Evolutionary conservation across 2,329 filamentous ascomycete species (phyloP).

Genomic region (Aspergillus proliferans): DNA sequence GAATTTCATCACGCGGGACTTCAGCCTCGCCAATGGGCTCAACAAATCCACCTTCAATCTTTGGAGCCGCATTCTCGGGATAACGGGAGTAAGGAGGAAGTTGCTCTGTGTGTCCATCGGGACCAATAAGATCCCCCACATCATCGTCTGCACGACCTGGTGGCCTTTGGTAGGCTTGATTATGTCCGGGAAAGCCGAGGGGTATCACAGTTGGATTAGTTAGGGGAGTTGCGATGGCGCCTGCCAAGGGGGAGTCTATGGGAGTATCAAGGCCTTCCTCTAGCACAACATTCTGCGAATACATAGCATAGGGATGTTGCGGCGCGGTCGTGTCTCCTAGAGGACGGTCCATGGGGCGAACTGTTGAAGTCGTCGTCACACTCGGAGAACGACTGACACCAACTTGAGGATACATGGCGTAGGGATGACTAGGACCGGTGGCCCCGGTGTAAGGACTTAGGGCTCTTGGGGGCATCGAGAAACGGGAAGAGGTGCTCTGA

Average conservation of each 20-base stretch:
- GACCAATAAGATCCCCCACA: slow-evolving; percentile 76
- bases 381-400: slow-evolving; percentile 53
- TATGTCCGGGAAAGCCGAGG: slow-evolving; percentile 67
- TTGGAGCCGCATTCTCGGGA: slow-evolving; percentile 64
- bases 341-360: slow-evolving; percentile 52
- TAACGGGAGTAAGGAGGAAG: slow-evolving; percentile 87
- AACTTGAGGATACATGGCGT: slow-evolving; percentile 76
- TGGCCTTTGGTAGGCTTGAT: slow-evolving; percentile 63
- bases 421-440: slow-evolving; percentile 73
- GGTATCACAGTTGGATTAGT: slow-evolving; percentile 43
- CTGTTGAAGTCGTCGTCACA: slow-evolving; percentile 65
- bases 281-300: slow-evolving; percentile 68
- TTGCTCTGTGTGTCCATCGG: slow-evolving; percentile 83
- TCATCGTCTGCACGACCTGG: slow-evolving; percentile 67
- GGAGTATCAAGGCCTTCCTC: slow-evolving; percentile 49
- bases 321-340: slow-evolving; percentile 60
- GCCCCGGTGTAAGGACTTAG: slow-evolving; percentile 64
- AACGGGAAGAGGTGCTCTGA: slow-evolving; percentile 40
- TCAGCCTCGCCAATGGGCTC: slow-evolving; percentile 23
- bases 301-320: slow-evolving; percentile 80
- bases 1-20: slow-evolving; percentile 44
- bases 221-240: not conserved
- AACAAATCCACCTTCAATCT: slow-evolving; percentile 41
- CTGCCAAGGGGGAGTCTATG: not conserved
- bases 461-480: slow-evolving; percentile 39